These are phyloP conservation scores for Neofusicoccum sp. DNA, from an alignment of 2,329 filamentous ascomycete genomes.

Conservation along the genomic window DNA sequence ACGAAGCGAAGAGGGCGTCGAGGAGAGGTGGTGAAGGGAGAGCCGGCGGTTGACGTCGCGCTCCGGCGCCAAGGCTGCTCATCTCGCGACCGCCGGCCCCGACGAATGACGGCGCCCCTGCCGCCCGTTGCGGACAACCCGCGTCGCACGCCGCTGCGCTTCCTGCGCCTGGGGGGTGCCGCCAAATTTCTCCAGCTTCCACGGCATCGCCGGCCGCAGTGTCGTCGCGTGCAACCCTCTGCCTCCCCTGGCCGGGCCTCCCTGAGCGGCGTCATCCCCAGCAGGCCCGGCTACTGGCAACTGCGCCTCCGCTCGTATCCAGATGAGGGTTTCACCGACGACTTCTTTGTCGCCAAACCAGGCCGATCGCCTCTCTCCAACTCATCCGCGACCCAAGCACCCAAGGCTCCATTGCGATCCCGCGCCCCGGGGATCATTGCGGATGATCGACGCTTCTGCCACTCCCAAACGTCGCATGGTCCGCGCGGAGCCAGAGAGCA, in stretches of 20 bases:
- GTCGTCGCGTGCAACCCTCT: not conserved
- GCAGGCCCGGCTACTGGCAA: too few species aligned
- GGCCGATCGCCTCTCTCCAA: not conserved
- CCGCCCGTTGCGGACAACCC: not conserved
- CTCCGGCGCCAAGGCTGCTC: not conserved
- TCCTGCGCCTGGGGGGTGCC: not conserved
- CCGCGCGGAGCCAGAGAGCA: not conserved
- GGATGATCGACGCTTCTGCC: not conserved
- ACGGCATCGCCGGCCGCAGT: not conserved
- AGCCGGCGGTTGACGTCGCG: conserved; percentile 2
- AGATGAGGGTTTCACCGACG: not conserved
- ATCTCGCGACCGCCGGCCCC: not conserved
- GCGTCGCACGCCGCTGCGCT: not conserved
- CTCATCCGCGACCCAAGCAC: not conserved
- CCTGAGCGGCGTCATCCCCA: not conserved
- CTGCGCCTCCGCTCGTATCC: not conserved
- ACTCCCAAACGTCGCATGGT: not conserved
- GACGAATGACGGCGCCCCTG: not conserved
- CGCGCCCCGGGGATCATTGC: not conserved
- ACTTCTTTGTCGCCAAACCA: not conserved
- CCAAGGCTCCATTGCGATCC: not conserved
- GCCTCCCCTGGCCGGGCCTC: not conserved
- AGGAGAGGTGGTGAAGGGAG: not conserved
- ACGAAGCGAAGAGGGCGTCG: not conserved
- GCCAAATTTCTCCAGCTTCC: not conserved